Percentiles rank a stretch among this genome's conserved stretches.
These are phyloP conservation scores for Lachancea sp. DNA, from an alignment of 805 yeast species.

Conservation along the genomic window DNA sequence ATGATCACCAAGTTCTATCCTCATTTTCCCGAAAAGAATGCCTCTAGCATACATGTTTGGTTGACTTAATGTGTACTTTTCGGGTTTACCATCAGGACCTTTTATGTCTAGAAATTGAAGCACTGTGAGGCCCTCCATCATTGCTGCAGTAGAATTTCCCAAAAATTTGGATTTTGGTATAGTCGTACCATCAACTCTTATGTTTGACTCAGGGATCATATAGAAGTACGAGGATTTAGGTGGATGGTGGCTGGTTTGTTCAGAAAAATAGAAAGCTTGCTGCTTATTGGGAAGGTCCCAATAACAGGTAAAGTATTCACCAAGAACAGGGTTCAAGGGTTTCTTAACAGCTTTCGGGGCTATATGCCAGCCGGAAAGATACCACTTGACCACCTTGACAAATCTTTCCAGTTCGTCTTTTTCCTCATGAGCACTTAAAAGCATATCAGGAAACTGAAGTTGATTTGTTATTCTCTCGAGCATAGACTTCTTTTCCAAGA, in stretches of 20 bases:
- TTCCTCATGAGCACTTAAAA: constrained; percentile 59
- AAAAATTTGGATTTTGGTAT: constrained; percentile 82
- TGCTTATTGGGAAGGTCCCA: constrained; percentile 79
- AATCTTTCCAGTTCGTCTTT: constrained; percentile 63
- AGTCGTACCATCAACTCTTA: constrained; percentile 83
- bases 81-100: constrained; percentile 46
- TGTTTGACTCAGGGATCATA: constrained; percentile 69
- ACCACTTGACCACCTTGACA: constrained; percentile 74
- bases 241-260: constrained; percentile 98
- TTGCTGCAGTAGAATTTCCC: constrained; percentile 94
- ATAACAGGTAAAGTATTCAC: constrained; percentile 84
- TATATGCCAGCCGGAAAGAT: constrained; percentile 94
- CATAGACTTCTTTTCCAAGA: constrained; percentile 92
- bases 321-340: constrained; percentile 90
- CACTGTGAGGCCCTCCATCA: constrained; percentile 87
- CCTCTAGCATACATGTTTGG: constrained; percentile 96
- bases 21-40: constrained; percentile 81
- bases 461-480: constrained; percentile 89
- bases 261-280: constrained; percentile 79
- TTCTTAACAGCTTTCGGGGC: constrained; percentile 98
- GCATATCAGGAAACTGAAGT: constrained; percentile 69
- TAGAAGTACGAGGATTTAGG: constrained; percentile 93
- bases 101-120: constrained; percentile 57
- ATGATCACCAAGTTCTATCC: constrained; percentile 89
- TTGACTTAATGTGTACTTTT: constrained; percentile 78